Evolutionary conservation across 2,329 filamentous ascomycete genomes (phyloP), one percentile per base, ranked within the genome.

Genomic region (Lachnellula occidentalis): DNA sequence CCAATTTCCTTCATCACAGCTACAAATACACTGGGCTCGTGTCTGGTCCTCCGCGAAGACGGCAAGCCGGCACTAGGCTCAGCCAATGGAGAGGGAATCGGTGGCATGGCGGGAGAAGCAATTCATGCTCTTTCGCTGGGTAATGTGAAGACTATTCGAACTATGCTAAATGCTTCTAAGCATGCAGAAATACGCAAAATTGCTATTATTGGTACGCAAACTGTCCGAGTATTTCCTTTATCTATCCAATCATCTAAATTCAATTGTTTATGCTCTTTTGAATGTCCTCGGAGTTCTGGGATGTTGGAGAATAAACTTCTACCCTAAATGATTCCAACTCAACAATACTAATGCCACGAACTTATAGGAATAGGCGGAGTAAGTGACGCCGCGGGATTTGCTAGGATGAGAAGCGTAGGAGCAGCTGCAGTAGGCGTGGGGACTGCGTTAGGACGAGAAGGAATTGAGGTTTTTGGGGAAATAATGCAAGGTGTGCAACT

Each of bases 101-200:
- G 88, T 0, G 88, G 88, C 0, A 75, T 92, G 71, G 88, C 86
- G 0, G 88, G 88, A 0, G 78, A 85, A 11, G 79, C 86, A 17
- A 71, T 92, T 43, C 88, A 92, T 69, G 83, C 87, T 0, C 72
- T 92, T 0, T 85, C 87, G 0, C 69, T 92, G 31, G 88, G 88
- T 0, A 92, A 92, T 62, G 88, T 92, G 34, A 75, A 74, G n/a
- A 85, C 80, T 1, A 76, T 92, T n/a, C 71, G 83, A 19, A 69
- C 67, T 19, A 66, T 87, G 70, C 68, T 92, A 15, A 80, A 85
- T 60, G 48, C 36, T 6, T 59, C 52, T 12, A 69, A 71, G 34
- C 64, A 75, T 14, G 64, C 72, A 0, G 55, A 69, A 53, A 69
- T 89, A 47, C 69, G 69, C 9, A 72, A 77, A n/a, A 73, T 92